Evolutionary conservation across 305 asterid genomes (phyloP), one percentile per base, ranked within the genome.

Genomic region (Solanum hybrid): DNA sequence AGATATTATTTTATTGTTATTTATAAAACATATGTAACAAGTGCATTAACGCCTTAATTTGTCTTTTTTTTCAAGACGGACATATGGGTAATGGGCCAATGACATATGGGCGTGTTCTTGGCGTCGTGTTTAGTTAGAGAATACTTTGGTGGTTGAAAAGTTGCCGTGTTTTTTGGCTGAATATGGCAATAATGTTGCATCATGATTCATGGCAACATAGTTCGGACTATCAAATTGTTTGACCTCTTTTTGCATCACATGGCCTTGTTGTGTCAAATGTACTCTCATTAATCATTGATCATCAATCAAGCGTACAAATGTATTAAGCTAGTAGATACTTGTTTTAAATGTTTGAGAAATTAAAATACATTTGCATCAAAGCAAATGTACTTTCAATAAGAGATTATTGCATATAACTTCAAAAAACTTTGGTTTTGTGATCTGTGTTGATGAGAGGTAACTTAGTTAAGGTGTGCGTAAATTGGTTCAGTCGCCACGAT

Each of bases 171-270:
- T 84, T 51, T 38, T 51, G 75, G 42, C 31, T 45, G 72, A 45
- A 15, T 82, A 40, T 80, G 36, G 36, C 69, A 14, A 26, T 14
- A 51, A 0, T 26, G 69, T 11, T 12, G 76, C 24, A 40, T 82
- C 87, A 81, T 82, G 87, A 82, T 45, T 80, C 66, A 80, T 29
- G 87, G 87, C 42, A 51, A 32, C 42, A 51, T 19, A 31, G 22
- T 84, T 84, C 29, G 3, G 31, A 84, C 12, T 51, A 84, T 27
- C 42, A 19, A 42, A 31, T 84, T 45, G 29, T 29, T 84, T 84
- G 87, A 84, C 87, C 42, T 51, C 75, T 29, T 84, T 84, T 51
- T 31, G 87, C 87, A 31, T 29, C 75, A 84, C 76, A 84, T 29
- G 42, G 87, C 75, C 60, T 84, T 84, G 45, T 10, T 37, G 19